Conservation (phyloP, 345 rosid species). For the Hypericum androsaemum region DNA sequence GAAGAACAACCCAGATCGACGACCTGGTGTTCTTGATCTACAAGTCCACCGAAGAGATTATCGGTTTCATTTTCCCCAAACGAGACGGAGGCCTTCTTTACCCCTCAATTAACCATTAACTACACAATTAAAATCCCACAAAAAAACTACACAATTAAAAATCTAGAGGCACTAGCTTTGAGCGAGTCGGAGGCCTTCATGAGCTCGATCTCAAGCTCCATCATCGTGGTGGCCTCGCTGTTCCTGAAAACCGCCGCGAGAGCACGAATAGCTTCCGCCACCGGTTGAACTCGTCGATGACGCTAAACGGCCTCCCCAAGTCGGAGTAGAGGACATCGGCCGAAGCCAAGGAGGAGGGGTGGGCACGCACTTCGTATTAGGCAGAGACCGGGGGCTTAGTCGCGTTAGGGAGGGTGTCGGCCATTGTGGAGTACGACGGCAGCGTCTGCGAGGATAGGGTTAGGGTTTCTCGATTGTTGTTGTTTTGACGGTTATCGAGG, state of each 20-base stretch:
- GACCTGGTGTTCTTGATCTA: no score
- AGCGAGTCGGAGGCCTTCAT: slow-evolving; percentile 82
- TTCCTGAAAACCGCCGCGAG: slow-evolving; percentile 70
- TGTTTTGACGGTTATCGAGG: slow-evolving; percentile 32
- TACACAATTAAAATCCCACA: no score
- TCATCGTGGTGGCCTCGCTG: slow-evolving; percentile 87
- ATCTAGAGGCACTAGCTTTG: slow-evolving; percentile 36
- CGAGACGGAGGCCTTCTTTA: no score
- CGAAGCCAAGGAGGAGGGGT: not conserved
- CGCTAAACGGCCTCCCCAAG: slow-evolving; percentile 41
- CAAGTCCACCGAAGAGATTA: no score
- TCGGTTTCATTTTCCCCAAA: no score
- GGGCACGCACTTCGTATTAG: slow-evolving; percentile 82
- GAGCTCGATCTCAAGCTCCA: slow-evolving; percentile 97
- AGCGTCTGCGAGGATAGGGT: slow-evolving; percentile 30
- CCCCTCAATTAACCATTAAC: not conserved
- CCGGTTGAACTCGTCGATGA: slow-evolving; percentile 64
- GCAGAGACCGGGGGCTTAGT: slow-evolving; percentile 31
- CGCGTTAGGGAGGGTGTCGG: slow-evolving; percentile 39
- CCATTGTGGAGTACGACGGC: slow-evolving; percentile 29
- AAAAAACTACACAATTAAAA: no score
- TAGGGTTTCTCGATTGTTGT: slow-evolving; percentile 19
- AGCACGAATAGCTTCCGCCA: slow-evolving; percentile 83
- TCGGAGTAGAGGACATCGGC: not conserved
- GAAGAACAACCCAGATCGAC: no score